Evolutionary conservation across 2,329 filamentous ascomycete species (phyloP), one percentile per base, ranked within the genome.

Genomic region (Diaporthe vaccinii): DNA sequence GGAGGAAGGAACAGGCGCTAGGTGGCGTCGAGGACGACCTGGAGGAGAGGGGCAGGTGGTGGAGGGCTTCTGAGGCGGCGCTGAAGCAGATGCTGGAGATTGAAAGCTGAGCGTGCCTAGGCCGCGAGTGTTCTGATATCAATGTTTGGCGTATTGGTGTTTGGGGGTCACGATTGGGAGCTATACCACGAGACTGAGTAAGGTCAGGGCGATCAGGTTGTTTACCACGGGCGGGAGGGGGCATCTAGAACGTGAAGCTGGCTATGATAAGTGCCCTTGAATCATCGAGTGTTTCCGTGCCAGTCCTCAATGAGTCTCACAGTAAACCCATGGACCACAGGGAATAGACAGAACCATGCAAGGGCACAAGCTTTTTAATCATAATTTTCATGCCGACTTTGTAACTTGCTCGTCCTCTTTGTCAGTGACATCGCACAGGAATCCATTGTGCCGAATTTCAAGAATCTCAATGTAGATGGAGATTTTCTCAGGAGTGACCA

Each of bases 1-100:
- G 91, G 80, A 88, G 93, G 79, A 93, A 92, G 82, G 93, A 95
- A 79, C 89, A 89, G 15, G 89, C 91, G 12, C 84, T 92, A 10
- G 90, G 91, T 7, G 93, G 92, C 8, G 90, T 91, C 57, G 90
- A 91, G 22, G 93, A 95, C 79, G 93, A 96, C 79, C 82, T 95
- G 44, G 94, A 96, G 82, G 92, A 94, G 83, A 89, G 91, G 79
- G 94, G 93, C 8, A 87, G 93, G 78, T 96, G 94, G 94, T 91
- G 92, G 84, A 89, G 91, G 78, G 92, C 92, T 25, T 91, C 91
- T n/a, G 93, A 95, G 80, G 84, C 86, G 12, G 89, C 87, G 17
- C 82, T 95, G 82, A 91, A 85, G 80, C 87, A 89, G 75, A 91
- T 94, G 84, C 81, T 95, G 78, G 91, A 92, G 78, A 85, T 91